Percentiles rank a stretch among this genome's conserved stretches.
Evolutionary conservation across 176 grass and related monocot species (phyloP).

Genomic region (Neostapfia colusana): DNA sequence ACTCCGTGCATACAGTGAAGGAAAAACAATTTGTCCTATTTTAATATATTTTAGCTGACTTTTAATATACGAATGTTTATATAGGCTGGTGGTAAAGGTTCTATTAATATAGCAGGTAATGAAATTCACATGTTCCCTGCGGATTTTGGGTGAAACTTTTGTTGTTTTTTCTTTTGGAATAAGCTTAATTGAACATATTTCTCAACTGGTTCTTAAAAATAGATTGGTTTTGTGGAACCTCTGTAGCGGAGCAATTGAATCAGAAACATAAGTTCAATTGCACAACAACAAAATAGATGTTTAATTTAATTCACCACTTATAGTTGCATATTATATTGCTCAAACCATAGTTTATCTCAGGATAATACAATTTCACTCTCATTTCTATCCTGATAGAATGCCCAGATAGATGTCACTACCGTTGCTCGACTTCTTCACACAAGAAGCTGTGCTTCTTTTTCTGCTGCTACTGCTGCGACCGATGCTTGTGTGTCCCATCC

Average conservation of each 20-base stretch:
- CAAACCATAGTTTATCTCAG: too few relatives aligned
- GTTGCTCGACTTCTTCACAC: slow-evolving; percentile 32
- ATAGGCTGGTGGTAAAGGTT: slow-evolving; percentile 37
- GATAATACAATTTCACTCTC: neutral
- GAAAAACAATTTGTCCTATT: neutral
- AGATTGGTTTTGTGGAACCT: too few relatives aligned
- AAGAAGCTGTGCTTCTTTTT: slow-evolving; percentile 33
- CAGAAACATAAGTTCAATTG: too few relatives aligned
- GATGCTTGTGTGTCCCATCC: slow-evolving; percentile 42
- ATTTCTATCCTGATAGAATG: slow-evolving; percentile 36
- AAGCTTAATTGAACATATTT: too few relatives aligned
- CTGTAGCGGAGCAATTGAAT: too few relatives aligned
- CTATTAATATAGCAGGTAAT: slow-evolving; percentile 24
- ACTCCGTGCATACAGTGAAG: neutral
- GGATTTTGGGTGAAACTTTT: too few relatives aligned
- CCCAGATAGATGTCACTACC: slow-evolving; percentile 29
- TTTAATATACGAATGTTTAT: neutral
- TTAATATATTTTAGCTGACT: neutral
- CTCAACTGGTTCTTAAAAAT: too few relatives aligned
- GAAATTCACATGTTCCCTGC: neutral
- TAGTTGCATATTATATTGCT: too few relatives aligned
- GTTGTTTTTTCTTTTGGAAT: too few relatives aligned
- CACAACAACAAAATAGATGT: too few relatives aligned
- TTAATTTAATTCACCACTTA: too few relatives aligned
- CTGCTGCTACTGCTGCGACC: slow-evolving; percentile 49